Percentiles rank a stretch among this genome's conserved stretches.
phyloP scores from a whole-genome alignment of 106 monocot genomes.

The Vanilla planifolia region DNA sequence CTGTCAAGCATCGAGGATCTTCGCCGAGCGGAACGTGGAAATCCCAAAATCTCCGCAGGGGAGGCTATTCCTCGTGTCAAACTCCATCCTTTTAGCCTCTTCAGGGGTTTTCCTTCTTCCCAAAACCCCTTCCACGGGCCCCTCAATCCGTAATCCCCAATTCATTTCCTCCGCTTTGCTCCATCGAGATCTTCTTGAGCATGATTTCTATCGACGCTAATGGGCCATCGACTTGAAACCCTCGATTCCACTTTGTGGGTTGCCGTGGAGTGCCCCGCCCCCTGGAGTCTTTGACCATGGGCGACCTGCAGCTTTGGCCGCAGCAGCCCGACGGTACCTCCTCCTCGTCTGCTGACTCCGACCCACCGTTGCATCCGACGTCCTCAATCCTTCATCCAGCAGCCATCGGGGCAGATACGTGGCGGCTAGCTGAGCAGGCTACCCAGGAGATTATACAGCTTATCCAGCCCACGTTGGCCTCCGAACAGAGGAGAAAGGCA shows the following conservation, averaged over 20 bases:
- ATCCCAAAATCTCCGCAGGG: no score
- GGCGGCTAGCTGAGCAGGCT: constrained; percentile 32
- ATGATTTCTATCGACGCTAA: not conserved
- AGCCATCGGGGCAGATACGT: constrained; percentile 21
- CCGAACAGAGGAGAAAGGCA: constrained; percentile 38
- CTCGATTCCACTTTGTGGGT: no score
- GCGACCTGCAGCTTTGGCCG: constrained; percentile 34
- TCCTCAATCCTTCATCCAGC: constrained; percentile 21
- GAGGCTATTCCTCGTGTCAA: no score
- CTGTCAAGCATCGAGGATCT: no score
- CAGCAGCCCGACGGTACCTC: not conserved
- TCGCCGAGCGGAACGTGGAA: no score
- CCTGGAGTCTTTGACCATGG: constrained; percentile 21
- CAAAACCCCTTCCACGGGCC: not conserved
- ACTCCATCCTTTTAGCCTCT: no score
- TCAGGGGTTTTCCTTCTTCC: not conserved
- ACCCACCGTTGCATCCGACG: not conserved
- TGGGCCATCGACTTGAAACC: not conserved
- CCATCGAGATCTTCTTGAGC: not conserved
- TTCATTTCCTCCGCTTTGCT: not conserved
- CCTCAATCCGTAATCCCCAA: no score
- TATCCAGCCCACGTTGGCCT: constrained; percentile 44
- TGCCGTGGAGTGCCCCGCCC: no score
- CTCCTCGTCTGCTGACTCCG: not conserved
- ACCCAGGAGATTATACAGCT: constrained; percentile 31